These are phyloP conservation scores for Helianthus tuberosus DNA, from an alignment of 129 eudicot genomes.

Conservation along the genomic window DNA sequence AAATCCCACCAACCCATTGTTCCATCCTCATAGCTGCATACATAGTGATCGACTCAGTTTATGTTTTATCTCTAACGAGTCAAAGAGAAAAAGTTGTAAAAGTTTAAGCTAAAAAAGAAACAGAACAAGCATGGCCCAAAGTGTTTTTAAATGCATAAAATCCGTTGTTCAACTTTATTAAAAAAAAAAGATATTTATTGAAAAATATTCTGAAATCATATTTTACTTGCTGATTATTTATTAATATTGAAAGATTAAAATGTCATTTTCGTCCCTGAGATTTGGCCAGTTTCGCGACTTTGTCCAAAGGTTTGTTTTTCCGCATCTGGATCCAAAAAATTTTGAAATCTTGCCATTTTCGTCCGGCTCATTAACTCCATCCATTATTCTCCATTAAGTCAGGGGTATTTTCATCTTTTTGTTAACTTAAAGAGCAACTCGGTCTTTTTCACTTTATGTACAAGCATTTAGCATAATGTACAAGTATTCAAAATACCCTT, in stretches of 20 bases:
- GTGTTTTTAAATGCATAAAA: neutral
- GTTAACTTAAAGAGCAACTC: too few relatives aligned
- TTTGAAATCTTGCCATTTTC: too few relatives aligned
- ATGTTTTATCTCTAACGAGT: neutral
- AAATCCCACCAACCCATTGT: slow-evolving; percentile 95
- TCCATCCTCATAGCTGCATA: slow-evolving; percentile 80
- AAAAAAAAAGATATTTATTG: neutral
- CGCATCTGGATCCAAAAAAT: too few relatives aligned
- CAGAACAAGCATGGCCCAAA: neutral
- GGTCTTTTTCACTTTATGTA: too few relatives aligned
- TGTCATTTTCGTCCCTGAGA: neutral
- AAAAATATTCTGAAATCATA: neutral
- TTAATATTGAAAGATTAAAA: neutral
- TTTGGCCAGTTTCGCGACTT: too few relatives aligned
- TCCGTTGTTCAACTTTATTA: neutral
- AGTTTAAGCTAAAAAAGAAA: neutral
- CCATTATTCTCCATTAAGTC: too few relatives aligned
- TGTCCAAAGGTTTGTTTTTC: too few relatives aligned
- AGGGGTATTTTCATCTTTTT: too few relatives aligned
- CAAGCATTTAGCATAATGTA: too few relatives aligned
- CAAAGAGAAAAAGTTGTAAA: neutral
- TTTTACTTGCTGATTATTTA: neutral
- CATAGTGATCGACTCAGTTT: neutral
- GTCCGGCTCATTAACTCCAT: too few relatives aligned
- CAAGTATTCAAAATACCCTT: too few relatives aligned